phyloP scores from a whole-genome alignment of 78 protist species.

The Blattamonas nauphoetae region DNA sequence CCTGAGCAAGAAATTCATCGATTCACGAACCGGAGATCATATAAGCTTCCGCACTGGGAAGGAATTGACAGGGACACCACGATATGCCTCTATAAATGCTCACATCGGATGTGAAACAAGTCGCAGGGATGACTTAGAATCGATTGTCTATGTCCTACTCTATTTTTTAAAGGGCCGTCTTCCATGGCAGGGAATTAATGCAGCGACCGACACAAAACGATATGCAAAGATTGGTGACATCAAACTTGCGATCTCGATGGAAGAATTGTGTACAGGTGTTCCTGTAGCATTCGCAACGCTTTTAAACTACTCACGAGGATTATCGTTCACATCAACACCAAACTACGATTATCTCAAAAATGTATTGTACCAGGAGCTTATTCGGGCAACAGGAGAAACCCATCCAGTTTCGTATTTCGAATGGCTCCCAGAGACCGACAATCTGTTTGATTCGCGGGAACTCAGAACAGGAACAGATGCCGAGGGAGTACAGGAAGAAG shows the following conservation, averaged over 20 bases:
- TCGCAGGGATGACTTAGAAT: neutral
- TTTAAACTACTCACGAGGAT: no score
- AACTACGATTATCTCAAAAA: neutral
- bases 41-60: constrained; percentile 85
- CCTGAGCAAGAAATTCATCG: constrained; percentile 82
- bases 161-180: neutral
- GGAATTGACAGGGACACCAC: constrained; percentile 88
- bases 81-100: constrained; percentile 79
- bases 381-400: no score
- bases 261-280: neutral
- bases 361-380: no score
- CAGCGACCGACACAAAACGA: neutral
- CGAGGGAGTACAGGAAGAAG: no score
- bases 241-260: neutral
- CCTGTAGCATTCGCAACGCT: neutral
- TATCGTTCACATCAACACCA: neutral
- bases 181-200: neutral
- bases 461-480: no score
- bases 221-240: neutral
- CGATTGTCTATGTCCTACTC: neutral
- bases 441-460: no score
- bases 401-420: no score
- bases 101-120: constrained; percentile 84
- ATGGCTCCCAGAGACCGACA: no score
- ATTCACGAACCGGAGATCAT: constrained; percentile 78